These are phyloP conservation scores for Nitzschia putrida DNA, from an alignment of 108 stramenopile genomes.

Conservation along the genomic window DNA sequence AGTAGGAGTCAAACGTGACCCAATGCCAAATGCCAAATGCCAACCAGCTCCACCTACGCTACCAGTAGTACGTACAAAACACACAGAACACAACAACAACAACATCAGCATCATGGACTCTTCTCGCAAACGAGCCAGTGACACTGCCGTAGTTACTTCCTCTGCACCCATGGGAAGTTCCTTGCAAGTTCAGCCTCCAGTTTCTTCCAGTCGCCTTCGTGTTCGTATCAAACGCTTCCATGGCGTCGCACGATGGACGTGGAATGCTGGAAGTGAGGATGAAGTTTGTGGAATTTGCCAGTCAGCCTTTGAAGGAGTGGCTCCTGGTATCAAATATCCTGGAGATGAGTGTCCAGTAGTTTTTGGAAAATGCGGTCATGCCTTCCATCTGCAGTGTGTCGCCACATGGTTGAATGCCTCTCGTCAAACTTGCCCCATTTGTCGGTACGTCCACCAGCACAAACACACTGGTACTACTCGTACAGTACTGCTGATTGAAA, in stretches of 20 bases:
- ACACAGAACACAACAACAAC: too few relatives aligned
- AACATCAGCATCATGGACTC: neutral
- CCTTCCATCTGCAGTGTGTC: conserved; percentile 67
- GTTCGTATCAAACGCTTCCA: conserved; percentile 79
- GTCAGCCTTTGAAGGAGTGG: conserved; percentile 83
- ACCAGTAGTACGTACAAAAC: too few relatives aligned
- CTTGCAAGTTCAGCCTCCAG: neutral
- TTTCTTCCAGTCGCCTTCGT: conserved; percentile 40
- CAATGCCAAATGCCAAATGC: too few relatives aligned
- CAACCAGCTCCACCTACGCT: too few relatives aligned
- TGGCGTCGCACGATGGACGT: conserved; percentile 87
- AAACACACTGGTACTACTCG: neutral
- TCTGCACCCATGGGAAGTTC: neutral
- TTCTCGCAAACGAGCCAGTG: conserved; percentile 43
- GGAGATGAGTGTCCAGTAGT: conserved; percentile 91
- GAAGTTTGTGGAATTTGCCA: conserved; percentile 94
- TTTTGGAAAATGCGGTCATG: conserved; percentile 88
- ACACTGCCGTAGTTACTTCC: conserved; percentile 25
- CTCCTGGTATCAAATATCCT: conserved; percentile 85
- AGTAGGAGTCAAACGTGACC: too few relatives aligned
- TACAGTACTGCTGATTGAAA: too few relatives aligned
- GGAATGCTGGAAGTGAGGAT: conserved; percentile 59
- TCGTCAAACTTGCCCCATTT: conserved; percentile 63
- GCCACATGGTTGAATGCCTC: conserved; percentile 65
- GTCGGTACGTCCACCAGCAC: conserved; percentile 12